Evolutionary conservation across 345 rosid species (phyloP), one percentile per base, ranked within the genome.

Genomic region (Ceriops zippeliana): DNA sequence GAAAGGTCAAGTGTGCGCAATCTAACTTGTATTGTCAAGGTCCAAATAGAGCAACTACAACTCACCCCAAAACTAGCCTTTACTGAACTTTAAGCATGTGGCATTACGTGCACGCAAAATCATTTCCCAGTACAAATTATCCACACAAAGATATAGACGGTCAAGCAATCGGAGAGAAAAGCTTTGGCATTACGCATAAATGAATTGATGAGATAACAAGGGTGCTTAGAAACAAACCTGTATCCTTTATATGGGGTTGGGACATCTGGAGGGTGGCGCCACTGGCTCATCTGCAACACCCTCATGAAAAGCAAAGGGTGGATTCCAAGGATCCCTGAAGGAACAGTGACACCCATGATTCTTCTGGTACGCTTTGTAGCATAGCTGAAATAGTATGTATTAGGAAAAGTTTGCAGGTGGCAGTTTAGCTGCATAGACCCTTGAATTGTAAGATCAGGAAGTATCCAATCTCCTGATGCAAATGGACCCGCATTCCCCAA

Each of bases 401-500:
- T 65, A 4, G 89, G 87, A 63, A 95, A 95, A 6, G 96, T 95
- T 22, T 82, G 82, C 5, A 95, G 76, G 73, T 73, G 73, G 54
- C 75, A 37, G 51, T 95, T 95, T 62, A 90, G 71, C 72, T 57
- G 60, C 77, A 87, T 70, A 15, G 99, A 85, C 13, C 96, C 98
- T 75, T 95, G 93, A 73, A 95, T 85, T 9, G 99, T 89, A 63
- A 95, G 96, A 68, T 95, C 99, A 16, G 99, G 93, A 35, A 95
- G 84, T 65, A 95, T 87, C 99, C 99, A 95, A 69, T 95, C 99
- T 58, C 81, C 92, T 0, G 93, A 77, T 13, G 90, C 87, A 56
- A 91, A 87, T 26, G 99, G 99, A 4, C 99, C 98, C 5, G 86
- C 58, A 61, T 88, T 89, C 42, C 97, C 99, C 70, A 90, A 38